Conservation (phyloP, 768 basidiomycete species). For the Gymnopilus junonius region DNA sequence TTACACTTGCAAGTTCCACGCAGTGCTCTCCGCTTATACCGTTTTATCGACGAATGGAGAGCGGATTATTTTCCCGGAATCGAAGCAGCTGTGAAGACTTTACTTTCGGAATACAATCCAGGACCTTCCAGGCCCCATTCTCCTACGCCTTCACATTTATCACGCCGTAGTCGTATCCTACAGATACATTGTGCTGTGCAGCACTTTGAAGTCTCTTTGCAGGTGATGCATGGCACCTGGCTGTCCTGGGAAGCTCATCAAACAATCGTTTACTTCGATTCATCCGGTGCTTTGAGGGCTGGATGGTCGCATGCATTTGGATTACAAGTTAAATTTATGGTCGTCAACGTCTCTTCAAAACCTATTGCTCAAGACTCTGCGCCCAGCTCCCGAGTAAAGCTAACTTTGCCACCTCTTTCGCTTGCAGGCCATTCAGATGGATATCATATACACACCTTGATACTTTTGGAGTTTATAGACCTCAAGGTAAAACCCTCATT, state of each 20-base stretch:
- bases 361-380: conserved; percentile 39
- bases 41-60: conserved; percentile 83
- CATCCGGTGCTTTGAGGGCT: conserved; percentile 34
- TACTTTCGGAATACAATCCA: conserved; percentile 66
- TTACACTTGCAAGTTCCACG: conserved; percentile 71
- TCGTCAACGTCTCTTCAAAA: conserved; percentile 60
- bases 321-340: conserved; percentile 63
- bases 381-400: conserved; percentile 56
- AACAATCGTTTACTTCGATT: conserved; percentile 50
- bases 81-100: conserved; percentile 64
- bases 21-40: conserved; percentile 79
- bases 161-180: conserved; percentile 33
- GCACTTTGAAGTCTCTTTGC: conserved; percentile 64
- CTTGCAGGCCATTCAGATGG: conserved; percentile 63
- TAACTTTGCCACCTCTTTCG: conserved; percentile 69
- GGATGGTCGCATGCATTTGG: conserved; percentile 56
- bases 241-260: conserved; percentile 72
- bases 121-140: conserved; percentile 39
- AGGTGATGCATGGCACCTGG: conserved; percentile 91
- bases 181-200: conserved; percentile 58
- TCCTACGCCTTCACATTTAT: conserved; percentile 31
- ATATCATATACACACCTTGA: conserved; percentile 52
- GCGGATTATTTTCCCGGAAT: conserved; percentile 78
- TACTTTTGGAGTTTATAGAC: conserved; percentile 69
- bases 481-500: conserved; percentile 80